A percentile compares a stretch with the other conserved stretches of the same genome.
phyloP scores from a whole-genome alignment of 2,329 filamentous ascomycete genomes.

The Cercospora brassicicola region DNA sequence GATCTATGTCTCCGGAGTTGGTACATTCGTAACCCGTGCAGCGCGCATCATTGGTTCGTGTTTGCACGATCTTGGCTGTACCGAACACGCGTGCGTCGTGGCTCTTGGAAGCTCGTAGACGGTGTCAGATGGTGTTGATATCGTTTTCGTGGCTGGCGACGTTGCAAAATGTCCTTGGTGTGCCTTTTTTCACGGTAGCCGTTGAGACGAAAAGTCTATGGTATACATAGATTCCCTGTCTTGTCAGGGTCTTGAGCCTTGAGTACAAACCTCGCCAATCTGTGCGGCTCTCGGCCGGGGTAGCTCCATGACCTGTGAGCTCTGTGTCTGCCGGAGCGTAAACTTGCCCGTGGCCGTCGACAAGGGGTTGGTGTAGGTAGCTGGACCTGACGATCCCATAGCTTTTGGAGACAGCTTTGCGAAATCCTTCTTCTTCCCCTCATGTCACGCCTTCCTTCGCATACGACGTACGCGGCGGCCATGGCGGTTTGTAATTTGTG shows the following conservation, averaged over 20 bases:
- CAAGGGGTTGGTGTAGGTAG: neutral
- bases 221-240: neutral
- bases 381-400: constrained; percentile 5
- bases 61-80: constrained; percentile 17
- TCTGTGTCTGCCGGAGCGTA: neutral
- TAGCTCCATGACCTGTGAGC: neutral
- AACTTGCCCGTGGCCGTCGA: neutral
- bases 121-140: neutral
- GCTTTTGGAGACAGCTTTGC: neutral
- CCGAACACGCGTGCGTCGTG: constrained; percentile 9
- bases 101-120: neutral
- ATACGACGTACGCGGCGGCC: neutral
- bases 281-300: neutral
- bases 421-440: constrained; percentile 1
- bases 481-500: neutral
- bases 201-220: neutral
- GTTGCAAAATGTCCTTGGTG: neutral
- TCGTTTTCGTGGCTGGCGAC: neutral
- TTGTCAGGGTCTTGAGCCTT: constrained; percentile 1
- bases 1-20: neutral
- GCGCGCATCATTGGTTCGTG: constrained; percentile 17
- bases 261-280: constrained; percentile 3
- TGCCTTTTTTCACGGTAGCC: neutral
- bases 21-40: constrained; percentile 12
- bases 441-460: constrained; percentile 6